Evolutionary conservation across 2,329 filamentous ascomycete genomes (phyloP), one percentile per base, ranked within the genome.

Genomic region (Xylaria polymorpha): DNA sequence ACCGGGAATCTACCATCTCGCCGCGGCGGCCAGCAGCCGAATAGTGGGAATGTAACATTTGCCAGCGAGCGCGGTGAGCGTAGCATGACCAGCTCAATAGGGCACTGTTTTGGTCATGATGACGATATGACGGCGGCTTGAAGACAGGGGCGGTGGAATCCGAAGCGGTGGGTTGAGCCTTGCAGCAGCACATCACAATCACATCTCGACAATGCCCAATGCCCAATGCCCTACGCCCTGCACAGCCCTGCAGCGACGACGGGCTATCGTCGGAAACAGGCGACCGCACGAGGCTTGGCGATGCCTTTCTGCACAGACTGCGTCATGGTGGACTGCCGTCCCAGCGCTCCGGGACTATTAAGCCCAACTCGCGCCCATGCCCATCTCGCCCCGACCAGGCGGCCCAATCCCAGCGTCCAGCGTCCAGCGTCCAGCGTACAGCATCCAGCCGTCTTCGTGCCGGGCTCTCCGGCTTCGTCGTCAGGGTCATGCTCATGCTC

Each of bases 271-370:
- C 72, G 72, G 72, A 66, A 71, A 70, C 25, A 67, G 66, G 48
- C 60, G 44, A 68, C 55, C 50, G 69, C 71, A 70, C 65, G 74
- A 70, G 74, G 73, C 75, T 77, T 77, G 74, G 74, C 74, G 64
- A 70, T 71, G 58, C 56, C 67, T 61, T 67, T 58, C 74, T 76
- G 75, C 75, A 76, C 64, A 70, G 66, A 50, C 70, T 76, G 75
- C 76, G 76, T 77, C 76, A 77, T 77, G 73, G 68, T 68, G 66
- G 63, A 64, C 64, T 62, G 53, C 61, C 69, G 71, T 73, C 74
- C 72, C 75, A 73, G 72, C 70, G 67, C 72, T 71, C 71, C 66
- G 75, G 75, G 73, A 74, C 75, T 69, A 57, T 69, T 61, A 67
- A 65, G 70, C 68, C 72, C 68, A 70, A 67, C 62, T 51, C 50